These are phyloP conservation scores for Medicago lupulina DNA, from an alignment of 306 rosid species.

Conservation along the genomic window DNA sequence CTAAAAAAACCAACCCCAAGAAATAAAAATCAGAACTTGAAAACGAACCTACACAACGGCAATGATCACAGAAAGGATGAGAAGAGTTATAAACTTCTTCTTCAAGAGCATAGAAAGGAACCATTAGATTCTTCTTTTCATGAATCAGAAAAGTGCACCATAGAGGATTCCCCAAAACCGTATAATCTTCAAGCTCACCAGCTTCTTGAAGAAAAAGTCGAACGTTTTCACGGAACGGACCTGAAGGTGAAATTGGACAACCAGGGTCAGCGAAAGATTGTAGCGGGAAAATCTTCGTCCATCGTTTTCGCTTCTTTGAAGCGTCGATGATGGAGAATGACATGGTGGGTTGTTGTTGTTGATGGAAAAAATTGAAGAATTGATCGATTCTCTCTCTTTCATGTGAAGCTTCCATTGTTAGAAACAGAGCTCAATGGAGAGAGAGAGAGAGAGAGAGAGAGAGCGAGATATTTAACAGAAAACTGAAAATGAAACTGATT, in stretches of 20 bases:
- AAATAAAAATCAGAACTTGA: neutral
- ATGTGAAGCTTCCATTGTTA: conserved; percentile 20
- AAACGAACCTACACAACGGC: conserved; percentile 67
- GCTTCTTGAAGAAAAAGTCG: conserved; percentile 71
- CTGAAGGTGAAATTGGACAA: conserved; percentile 49
- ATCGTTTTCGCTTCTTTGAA: conserved; percentile 71
- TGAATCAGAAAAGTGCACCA: conserved; percentile 85
- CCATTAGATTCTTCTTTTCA: conserved; percentile 54
- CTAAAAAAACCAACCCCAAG: neutral
- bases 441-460: neutral
- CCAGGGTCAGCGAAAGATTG: conserved; percentile 71
- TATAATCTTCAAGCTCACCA: conserved; percentile 63
- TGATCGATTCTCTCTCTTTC: conserved; percentile 13
- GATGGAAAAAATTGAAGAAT: conserved; percentile 18
- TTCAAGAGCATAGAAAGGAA: conserved; percentile 82
- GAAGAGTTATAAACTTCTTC: conserved; percentile 62
- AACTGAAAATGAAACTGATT: conserved; percentile 32
- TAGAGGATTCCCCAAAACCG: conserved; percentile 58
- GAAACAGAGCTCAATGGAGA: conserved; percentile 9
- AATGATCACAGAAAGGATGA: conserved; percentile 72
- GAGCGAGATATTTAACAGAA: conserved; percentile 27
- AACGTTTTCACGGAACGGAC: conserved; percentile 75
- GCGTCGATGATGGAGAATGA: conserved; percentile 62
- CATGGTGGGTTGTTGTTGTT: conserved; percentile 43
- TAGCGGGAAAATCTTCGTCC: conserved; percentile 64